phyloP scores from a whole-genome alignment of 208 protist species.

The Sergeia podlipaevii region DNA sequence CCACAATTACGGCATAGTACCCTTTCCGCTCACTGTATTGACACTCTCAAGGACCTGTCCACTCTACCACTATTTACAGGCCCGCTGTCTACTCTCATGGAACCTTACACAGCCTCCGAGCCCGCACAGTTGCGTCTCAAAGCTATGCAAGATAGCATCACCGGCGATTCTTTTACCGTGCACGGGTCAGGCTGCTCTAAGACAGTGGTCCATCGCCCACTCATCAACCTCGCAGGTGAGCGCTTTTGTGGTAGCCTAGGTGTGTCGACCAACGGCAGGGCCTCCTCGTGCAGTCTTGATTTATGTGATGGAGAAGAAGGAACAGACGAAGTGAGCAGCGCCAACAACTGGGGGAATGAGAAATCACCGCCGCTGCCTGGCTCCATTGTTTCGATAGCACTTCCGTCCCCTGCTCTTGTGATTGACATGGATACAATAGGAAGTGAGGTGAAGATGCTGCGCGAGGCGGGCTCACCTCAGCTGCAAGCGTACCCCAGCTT shows the following conservation, averaged over 20 bases:
- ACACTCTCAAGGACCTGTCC: constrained; percentile 26
- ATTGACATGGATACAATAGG: constrained; percentile 24
- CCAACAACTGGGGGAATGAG: too few species aligned
- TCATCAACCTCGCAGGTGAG: constrained; percentile 35
- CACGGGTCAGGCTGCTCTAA: constrained; percentile 17
- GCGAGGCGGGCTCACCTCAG: constrained; percentile 31
- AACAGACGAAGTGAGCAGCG: too few species aligned
- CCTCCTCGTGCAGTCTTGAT: too few species aligned
- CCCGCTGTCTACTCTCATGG: constrained; percentile 22
- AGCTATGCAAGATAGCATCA: constrained; percentile 41
- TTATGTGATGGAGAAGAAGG: too few species aligned
- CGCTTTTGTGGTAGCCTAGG: constrained; percentile 6
- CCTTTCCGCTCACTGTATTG: constrained; percentile 40
- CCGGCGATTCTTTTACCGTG: constrained; percentile 28
- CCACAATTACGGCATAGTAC: constrained; percentile 14
- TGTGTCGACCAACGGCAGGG: too few species aligned
- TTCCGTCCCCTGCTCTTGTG: neutral
- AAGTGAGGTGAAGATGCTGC: constrained; percentile 19
- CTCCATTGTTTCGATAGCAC: too few species aligned
- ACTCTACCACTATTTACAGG: constrained; percentile 30
- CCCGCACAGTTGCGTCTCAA: constrained; percentile 29
- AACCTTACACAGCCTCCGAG: constrained; percentile 18
- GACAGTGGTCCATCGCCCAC: constrained; percentile 29
- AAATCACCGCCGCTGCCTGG: too few species aligned
- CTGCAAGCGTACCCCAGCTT: constrained; percentile 61